Evolutionary conservation across 352 stramenopile genomes (phyloP).

Genomic region (Stramenopiles sp.): DNA sequence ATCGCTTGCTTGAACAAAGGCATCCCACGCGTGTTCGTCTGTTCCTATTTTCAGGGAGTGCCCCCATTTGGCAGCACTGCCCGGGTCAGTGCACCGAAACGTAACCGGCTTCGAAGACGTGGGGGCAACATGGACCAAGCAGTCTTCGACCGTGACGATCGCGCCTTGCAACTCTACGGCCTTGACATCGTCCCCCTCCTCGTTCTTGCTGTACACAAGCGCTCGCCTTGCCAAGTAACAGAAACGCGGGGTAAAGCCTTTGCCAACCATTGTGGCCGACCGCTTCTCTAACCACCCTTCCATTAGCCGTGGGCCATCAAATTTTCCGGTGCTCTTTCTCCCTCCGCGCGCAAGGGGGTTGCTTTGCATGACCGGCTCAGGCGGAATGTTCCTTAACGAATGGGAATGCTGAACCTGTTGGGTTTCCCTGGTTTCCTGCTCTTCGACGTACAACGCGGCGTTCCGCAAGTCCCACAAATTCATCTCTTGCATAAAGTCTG

Average conservation of each 20-base stretch:
- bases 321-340: not conserved
- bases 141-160: not conserved
- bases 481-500: conserved; percentile 73
- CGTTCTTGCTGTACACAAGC: not conserved
- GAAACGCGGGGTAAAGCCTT: not conserved
- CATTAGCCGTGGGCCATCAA: not conserved
- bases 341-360: too few species aligned
- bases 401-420: not conserved
- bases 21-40: not conserved
- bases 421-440: not conserved
- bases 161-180: not conserved
- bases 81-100: not conserved
- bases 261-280: not conserved
- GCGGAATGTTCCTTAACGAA: too few species aligned
- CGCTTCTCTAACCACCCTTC: not conserved
- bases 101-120: not conserved
- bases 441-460: not conserved
- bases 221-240: not conserved
- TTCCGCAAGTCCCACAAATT: not conserved
- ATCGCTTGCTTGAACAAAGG: not conserved
- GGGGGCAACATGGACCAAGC: not conserved
- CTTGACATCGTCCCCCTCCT: not conserved
- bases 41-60: not conserved
- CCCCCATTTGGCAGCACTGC: not conserved
- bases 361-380: too few species aligned